Evolutionary conservation across 768 basidiomycete species (phyloP).

Genomic region (Lactarius vividus): DNA sequence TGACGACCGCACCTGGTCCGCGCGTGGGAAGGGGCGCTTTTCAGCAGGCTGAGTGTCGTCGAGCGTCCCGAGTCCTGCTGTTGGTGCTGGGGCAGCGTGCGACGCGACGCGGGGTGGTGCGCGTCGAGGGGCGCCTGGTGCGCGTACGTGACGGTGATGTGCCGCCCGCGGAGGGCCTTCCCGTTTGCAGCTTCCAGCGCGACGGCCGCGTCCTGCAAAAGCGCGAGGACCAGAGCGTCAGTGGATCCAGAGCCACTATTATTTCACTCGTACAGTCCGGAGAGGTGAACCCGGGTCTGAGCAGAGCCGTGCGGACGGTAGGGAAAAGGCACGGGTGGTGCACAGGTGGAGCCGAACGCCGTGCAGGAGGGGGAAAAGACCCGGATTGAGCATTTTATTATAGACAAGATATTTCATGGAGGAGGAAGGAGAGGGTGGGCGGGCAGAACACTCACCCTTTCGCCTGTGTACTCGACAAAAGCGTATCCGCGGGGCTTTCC

Average conservation of each 20-base stretch:
- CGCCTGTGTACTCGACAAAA: slow-evolving; percentile 79
- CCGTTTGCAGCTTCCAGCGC: slow-evolving; percentile 73
- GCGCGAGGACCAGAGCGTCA: slow-evolving; percentile 28
- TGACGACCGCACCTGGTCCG: slow-evolving; percentile 46
- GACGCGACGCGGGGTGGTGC: not conserved
- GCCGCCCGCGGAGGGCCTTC: slow-evolving; percentile 81
- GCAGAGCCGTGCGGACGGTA: not conserved
- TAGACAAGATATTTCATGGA: slow-evolving; percentile 13
- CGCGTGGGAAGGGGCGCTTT: slow-evolving; percentile 55
- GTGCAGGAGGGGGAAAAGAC: slow-evolving; percentile 33
- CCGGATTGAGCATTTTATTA: slow-evolving; percentile 46
- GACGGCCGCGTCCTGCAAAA: slow-evolving; percentile 71
- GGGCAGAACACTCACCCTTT: slow-evolving; percentile 55
- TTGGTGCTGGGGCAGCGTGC: not conserved
- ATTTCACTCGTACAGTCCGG: not conserved
- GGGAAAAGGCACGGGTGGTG: slow-evolving; percentile 6
- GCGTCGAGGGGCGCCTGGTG: slow-evolving; percentile 65
- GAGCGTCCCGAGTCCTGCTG: slow-evolving; percentile 56
- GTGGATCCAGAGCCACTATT: not conserved
- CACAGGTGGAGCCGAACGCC: slow-evolving; percentile 26
- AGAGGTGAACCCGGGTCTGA: slow-evolving; percentile 29
- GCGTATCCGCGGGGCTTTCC: slow-evolving; percentile 96
- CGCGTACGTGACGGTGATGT: slow-evolving; percentile 87
- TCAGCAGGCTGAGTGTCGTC: slow-evolving; percentile 86
- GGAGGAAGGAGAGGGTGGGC: slow-evolving; percentile 18